Evolutionary conservation across 805 yeast species (phyloP).

Genomic region (Candida nitratophila): DNA sequence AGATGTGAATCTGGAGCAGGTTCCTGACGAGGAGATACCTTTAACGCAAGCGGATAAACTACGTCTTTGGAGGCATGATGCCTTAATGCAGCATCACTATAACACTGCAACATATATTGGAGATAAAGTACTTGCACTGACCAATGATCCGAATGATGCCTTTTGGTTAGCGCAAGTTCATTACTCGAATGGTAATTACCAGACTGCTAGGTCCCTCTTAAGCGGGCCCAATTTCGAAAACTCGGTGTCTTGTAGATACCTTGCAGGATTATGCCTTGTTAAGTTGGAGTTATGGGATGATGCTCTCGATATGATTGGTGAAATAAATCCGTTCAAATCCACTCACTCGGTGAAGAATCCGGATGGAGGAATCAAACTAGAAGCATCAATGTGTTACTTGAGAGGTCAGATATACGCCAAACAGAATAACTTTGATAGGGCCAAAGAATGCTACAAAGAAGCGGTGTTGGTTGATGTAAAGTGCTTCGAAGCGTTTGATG

Average conservation of each 20-base stretch:
- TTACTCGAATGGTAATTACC: constrained; percentile 66
- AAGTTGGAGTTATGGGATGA: constrained; percentile 79
- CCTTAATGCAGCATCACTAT: constrained; percentile 86
- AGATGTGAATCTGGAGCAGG: background rate
- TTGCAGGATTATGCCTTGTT: constrained; percentile 68
- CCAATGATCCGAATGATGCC: constrained; percentile 87
- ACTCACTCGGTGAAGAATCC: constrained; percentile 32
- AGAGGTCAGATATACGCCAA: constrained; percentile 79
- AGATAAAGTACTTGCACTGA: constrained; percentile 78
- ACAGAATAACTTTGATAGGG: constrained; percentile 77
- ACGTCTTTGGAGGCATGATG: constrained; percentile 89
- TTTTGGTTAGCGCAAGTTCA: constrained; percentile 94
- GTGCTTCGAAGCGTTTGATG: constrained; percentile 89
- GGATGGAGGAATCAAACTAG: constrained; percentile 83
- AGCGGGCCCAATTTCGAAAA: constrained; percentile 47
- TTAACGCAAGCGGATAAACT: constrained; percentile 78
- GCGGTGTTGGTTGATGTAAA: constrained; percentile 84
- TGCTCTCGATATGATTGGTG: constrained; percentile 82
- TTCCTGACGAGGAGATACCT: constrained; percentile 28
- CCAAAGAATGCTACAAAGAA: constrained; percentile 80
- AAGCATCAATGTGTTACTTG: constrained; percentile 78
- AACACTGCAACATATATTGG: constrained; percentile 87
- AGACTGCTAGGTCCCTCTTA: constrained; percentile 70
- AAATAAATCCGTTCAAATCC: constrained; percentile 60
- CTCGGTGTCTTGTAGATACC: constrained; percentile 71